Conservation (phyloP, 1,139 yeast species). For the Pichia sp. region DNA sequence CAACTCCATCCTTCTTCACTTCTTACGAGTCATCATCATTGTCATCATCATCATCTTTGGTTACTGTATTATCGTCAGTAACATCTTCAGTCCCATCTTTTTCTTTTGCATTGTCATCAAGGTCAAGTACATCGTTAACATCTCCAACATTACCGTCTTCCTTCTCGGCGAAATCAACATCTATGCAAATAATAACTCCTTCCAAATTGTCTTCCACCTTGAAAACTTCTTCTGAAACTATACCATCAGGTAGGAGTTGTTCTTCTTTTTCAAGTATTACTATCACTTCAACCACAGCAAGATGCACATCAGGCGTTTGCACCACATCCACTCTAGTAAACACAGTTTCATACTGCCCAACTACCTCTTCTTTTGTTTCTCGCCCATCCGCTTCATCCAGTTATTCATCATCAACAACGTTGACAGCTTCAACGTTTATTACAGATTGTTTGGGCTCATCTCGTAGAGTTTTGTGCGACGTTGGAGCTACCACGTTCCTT, state of each 20-base stretch:
- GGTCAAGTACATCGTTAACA: not conserved
- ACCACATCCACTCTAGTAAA: constrained; percentile 16
- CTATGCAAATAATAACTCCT: no score
- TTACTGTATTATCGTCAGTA: constrained; percentile 9
- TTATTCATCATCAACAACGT: not conserved
- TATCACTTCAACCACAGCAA: not conserved
- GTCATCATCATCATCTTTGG: not conserved
- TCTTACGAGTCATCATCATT: not conserved
- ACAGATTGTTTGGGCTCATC: constrained; percentile 22
- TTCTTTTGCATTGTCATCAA: not conserved
- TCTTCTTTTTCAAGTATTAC: not conserved
- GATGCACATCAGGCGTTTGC: not conserved
- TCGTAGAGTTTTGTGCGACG: constrained; percentile 4
- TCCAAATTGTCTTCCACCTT: no score
- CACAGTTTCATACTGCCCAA: not conserved
- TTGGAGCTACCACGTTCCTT: constrained; percentile 5
- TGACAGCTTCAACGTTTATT: constrained; percentile 8
- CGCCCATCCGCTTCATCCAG: not conserved
- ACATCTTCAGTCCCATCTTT: not conserved
- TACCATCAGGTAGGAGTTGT: not conserved
- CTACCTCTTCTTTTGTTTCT: not conserved
- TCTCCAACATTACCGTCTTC: not conserved
- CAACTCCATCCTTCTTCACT: constrained; percentile 5
- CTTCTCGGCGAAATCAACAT: not conserved
- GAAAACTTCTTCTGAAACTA: no score